phyloP scores from a whole-genome alignment of 2,329 filamentous ascomycete genomes.

The Exophiala sp. region DNA sequence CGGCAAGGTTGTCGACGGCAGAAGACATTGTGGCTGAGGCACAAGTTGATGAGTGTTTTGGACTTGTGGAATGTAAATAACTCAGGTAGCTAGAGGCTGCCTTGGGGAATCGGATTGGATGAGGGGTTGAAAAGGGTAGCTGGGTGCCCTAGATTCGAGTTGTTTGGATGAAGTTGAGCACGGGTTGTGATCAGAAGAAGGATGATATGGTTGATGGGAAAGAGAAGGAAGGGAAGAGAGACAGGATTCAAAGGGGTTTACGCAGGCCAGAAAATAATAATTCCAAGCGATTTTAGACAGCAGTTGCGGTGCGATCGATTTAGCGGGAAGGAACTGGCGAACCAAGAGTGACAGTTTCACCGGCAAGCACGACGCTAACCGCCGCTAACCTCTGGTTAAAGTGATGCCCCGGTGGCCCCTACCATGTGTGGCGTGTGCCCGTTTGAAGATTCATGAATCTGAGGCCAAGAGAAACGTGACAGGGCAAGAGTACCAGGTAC shows the following conservation, averaged over 20 bases:
- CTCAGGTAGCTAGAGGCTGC: slow-evolving; percentile 60
- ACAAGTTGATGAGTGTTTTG: slow-evolving; percentile 39
- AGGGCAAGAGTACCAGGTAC: background rate
- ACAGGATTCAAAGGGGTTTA: slow-evolving; percentile 15
- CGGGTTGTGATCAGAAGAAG: slow-evolving; percentile 29
- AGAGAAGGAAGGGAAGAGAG: slow-evolving; percentile 10
- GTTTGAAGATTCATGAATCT: background rate
- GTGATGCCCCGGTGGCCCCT: background rate
- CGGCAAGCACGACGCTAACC: slow-evolving; percentile 12
- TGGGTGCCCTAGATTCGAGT: slow-evolving; percentile 75
- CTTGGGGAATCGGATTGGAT: slow-evolving; percentile 48
- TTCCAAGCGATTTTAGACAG: slow-evolving; percentile 11
- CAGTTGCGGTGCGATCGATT: slow-evolving; percentile 20
- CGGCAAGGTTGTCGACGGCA: slow-evolving; percentile 66
- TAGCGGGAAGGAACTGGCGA: slow-evolving; percentile 19
- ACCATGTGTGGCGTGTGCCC: background rate
- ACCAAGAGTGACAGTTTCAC: slow-evolving; percentile 6
- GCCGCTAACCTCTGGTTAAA: slow-evolving; percentile 5
- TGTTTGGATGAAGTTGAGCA: slow-evolving; percentile 22
- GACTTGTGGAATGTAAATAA: slow-evolving; percentile 48
- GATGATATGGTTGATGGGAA: slow-evolving; percentile 26
- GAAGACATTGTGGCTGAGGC: slow-evolving; percentile 70
- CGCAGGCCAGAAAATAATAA: slow-evolving; percentile 23
- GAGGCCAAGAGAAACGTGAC: slow-evolving; percentile 4
- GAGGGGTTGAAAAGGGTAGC: slow-evolving; percentile 72